Evolutionary conservation across 2,329 filamentous ascomycete species (phyloP).

Genomic region (Dothistroma septosporum): DNA sequence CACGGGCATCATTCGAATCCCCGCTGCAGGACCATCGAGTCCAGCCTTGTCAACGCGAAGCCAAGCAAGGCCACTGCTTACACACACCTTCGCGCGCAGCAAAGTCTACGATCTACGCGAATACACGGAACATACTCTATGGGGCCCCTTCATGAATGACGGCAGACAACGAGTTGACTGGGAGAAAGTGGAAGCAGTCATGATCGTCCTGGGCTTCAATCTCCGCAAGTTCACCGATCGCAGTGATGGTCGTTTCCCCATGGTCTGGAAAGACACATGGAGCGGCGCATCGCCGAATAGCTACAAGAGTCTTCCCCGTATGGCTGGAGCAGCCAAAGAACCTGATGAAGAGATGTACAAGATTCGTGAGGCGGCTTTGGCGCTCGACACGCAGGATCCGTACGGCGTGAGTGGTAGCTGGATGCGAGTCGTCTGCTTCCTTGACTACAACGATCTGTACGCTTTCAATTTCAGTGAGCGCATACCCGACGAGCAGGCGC

Average conservation of each 20-base stretch:
- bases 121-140: constrained; percentile 58
- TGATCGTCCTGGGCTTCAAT: constrained; percentile 65
- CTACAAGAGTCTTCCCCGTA: constrained; percentile 11
- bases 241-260: constrained; percentile 45
- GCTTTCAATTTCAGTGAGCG: constrained; percentile 62
- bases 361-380: constrained; percentile 36
- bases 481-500: constrained; percentile 30
- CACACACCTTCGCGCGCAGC: constrained; percentile 57
- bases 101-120: constrained; percentile 70
- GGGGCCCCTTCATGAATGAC: constrained; percentile 70
- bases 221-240: constrained; percentile 46
- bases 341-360: constrained; percentile 22
- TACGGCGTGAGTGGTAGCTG: constrained; percentile 69
- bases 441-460: constrained; percentile 69
- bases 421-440: constrained; percentile 55
- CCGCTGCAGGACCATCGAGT: constrained; percentile 1
- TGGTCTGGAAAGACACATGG: constrained; percentile 56
- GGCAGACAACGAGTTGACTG: constrained; percentile 63
- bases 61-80: constrained; percentile 14
- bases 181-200: constrained; percentile 73
- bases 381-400: constrained; percentile 58
- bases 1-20: neutral
- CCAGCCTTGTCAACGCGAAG: constrained; percentile 25
- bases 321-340: constrained; percentile 10
- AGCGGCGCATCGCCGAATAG: constrained; percentile 50